Conservation (phyloP, 345 rosid species). For the Balakata baccata region DNA sequence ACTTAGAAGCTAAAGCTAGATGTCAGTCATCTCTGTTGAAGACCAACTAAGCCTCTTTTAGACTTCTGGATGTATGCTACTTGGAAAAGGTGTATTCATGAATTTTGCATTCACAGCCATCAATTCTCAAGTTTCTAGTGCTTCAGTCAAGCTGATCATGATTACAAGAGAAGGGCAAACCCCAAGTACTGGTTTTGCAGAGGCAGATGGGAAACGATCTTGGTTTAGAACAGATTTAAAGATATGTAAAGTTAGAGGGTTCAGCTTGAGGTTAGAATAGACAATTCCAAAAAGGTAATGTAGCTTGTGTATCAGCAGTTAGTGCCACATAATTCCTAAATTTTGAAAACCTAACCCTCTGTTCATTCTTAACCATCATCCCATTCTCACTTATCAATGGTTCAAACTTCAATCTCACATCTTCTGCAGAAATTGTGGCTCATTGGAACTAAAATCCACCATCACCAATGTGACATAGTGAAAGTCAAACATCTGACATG, state of each 20-base stretch:
- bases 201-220: not conserved
- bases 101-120: not conserved
- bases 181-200: not conserved
- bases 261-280: not conserved
- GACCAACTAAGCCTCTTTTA: no score
- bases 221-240: not conserved
- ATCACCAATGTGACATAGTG: no score
- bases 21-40: no score
- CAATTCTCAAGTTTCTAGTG: not conserved
- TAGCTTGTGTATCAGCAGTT: not conserved
- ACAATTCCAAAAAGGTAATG: not conserved
- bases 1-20: no score
- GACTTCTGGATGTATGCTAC: no score
- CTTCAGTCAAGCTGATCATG: not conserved
- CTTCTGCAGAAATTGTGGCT: no score
- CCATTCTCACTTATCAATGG: no score
- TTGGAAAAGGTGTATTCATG: not conserved
- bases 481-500: no score
- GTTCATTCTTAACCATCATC: no score
- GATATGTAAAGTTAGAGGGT: not conserved
- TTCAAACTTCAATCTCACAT: no score
- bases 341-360: no score
- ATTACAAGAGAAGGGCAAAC: not conserved
- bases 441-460: no score
- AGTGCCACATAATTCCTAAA: not conserved